Percentiles rank a stretch among this genome's conserved stretches.
phyloP scores from a whole-genome alignment of 2,329 filamentous ascomycete genomes.

The Epichloe glyceriae region DNA sequence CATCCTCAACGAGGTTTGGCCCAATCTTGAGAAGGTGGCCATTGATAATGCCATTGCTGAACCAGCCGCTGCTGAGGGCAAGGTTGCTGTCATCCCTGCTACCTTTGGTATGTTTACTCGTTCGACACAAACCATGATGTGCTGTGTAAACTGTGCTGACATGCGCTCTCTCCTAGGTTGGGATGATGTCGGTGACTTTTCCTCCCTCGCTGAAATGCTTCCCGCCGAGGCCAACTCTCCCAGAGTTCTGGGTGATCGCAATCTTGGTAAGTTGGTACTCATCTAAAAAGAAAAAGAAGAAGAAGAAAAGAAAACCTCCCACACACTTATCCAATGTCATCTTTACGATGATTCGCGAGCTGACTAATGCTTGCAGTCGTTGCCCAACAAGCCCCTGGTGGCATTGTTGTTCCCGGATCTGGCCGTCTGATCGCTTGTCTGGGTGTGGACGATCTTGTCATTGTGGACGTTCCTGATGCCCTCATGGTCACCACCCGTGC shows the following conservation, averaged over 20 bases:
- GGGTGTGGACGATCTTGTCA: constrained; percentile 15
- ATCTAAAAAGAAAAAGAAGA: no score
- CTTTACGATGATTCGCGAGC: neutral
- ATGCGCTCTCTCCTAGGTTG: constrained; percentile 7
- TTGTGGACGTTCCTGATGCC: constrained; percentile 14
- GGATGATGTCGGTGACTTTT: constrained; percentile 17
- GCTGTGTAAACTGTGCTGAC: constrained; percentile 1
- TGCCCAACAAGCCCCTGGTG: constrained; percentile 14
- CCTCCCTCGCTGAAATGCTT: constrained; percentile 15
- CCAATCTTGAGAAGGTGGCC: constrained; percentile 13
- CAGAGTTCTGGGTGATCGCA: constrained; percentile 12
- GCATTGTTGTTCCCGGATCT: constrained; percentile 14
- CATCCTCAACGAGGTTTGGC: constrained; percentile 14
- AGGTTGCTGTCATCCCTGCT: constrained; percentile 15
- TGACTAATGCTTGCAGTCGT: constrained; percentile 9
- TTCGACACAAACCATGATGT: neutral
- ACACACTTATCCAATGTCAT: neutral
- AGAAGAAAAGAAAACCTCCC: neutral
- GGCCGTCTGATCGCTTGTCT: constrained; percentile 14
- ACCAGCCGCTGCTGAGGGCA: constrained; percentile 14
- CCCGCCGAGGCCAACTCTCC: constrained; percentile 14
- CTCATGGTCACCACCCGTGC: constrained; percentile 16
- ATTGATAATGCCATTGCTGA: constrained; percentile 17
- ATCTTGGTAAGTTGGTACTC: constrained; percentile 9
- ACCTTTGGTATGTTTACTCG: constrained; percentile 11